Evolutionary conservation across 169 alveolate species (phyloP).

Genomic region (Pseudocohnilembus persalinus): DNA sequence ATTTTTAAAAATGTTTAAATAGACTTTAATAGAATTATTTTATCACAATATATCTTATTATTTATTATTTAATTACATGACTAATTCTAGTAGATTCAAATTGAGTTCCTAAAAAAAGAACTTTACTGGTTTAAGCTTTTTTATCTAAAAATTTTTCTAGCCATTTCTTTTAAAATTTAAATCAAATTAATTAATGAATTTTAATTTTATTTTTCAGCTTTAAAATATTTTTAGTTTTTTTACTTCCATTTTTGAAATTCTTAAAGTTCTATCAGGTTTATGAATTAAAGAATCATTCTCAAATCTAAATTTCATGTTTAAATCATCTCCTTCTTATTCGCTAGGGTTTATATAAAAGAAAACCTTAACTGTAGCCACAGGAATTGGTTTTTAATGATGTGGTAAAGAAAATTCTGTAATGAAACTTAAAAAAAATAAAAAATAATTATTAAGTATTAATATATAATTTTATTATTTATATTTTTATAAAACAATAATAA

Average conservation of each 20-base stretch:
- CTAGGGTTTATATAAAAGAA: constrained; percentile 51
- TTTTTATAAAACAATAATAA: too few species aligned
- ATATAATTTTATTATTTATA: too few species aligned
- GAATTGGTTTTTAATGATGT: constrained; percentile 49
- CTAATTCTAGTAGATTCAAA: constrained; percentile 66
- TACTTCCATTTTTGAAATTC: constrained; percentile 63
- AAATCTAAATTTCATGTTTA: constrained; percentile 55
- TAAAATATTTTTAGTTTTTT: neutral
- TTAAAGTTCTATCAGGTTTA: constrained; percentile 49
- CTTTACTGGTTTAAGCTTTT: constrained; percentile 54
- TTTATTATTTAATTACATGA: constrained; percentile 38
- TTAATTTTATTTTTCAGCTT: neutral
- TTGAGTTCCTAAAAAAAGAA: constrained; percentile 63
- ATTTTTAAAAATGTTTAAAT: too few species aligned
- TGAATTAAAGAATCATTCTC: constrained; percentile 61
- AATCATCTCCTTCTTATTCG: constrained; percentile 27
- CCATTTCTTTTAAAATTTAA: constrained; percentile 44
- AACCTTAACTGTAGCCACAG: constrained; percentile 63
- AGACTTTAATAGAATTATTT: too few species aligned
- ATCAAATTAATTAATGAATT: too few species aligned
- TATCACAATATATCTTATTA: too few species aligned
- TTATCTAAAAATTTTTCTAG: constrained; percentile 60
- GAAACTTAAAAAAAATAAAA: constrained; percentile 14
- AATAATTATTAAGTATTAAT: too few species aligned
- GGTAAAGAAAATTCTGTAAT: constrained; percentile 57